These are phyloP conservation scores for Cordyceps cicadae DNA, from an alignment of 2,329 filamentous ascomycete species.

Conservation along the genomic window DNA sequence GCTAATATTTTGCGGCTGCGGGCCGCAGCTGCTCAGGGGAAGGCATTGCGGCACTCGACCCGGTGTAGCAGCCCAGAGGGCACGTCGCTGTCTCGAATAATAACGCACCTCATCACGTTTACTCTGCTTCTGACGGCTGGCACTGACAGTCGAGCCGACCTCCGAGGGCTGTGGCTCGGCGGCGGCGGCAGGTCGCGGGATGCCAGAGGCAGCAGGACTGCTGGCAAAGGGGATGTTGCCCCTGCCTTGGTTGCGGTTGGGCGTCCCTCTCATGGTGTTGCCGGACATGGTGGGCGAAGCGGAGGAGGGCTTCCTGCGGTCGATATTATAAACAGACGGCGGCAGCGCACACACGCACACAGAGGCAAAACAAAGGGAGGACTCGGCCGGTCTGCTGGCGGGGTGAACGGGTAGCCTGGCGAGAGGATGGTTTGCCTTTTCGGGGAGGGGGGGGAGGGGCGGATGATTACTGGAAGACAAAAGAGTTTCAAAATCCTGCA, in stretches of 20 bases:
- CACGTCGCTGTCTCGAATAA: not conserved
- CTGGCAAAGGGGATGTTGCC: conserved; percentile 52
- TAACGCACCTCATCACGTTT: conserved; percentile 91
- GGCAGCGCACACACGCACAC: not conserved
- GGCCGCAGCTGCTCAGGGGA: not conserved
- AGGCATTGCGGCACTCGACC: not conserved
- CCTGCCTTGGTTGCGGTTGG: conserved; percentile 52
- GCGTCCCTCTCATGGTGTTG: conserved; percentile 62
- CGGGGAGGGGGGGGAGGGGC: not conserved
- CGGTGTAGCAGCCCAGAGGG: not conserved
- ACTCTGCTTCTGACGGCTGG: conserved; percentile 89
- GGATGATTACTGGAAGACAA: not conserved
- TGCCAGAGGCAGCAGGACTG: conserved; percentile 54
- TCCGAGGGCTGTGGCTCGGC: conserved; percentile 56
- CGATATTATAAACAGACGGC: not conserved
- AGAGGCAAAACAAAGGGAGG: not conserved
- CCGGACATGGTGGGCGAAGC: conserved; percentile 38
- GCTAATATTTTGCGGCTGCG: not conserved
- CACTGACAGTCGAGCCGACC: conserved; percentile 65
- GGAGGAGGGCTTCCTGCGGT: not conserved
- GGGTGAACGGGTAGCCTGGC: not conserved
- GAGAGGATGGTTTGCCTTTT: conserved; percentile 2
- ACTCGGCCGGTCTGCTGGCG: not conserved
- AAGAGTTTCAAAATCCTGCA: conserved; percentile 6
- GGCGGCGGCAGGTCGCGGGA: conserved; percentile 65